Evolutionary conservation across 2,329 filamentous ascomycete species (phyloP), one percentile per base, ranked within the genome.

Genomic region (Lasiodiplodia theobromae): DNA sequence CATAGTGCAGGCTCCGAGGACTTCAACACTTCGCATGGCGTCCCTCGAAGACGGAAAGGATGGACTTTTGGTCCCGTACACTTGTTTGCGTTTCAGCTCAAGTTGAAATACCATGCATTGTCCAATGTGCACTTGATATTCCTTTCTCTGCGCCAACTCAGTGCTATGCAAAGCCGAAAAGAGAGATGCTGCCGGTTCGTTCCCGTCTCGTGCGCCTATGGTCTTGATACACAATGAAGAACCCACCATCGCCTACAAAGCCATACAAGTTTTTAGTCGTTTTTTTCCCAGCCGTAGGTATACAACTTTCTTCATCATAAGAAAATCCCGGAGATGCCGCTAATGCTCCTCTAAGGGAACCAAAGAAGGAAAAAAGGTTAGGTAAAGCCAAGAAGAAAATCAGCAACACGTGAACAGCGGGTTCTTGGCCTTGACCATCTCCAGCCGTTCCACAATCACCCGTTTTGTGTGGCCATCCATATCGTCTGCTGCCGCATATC

Each of bases 321-420:
- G 47, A 16, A 34, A 34, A n/a, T 11, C 40, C 44, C 28, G 23
- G 7, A 49, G 52, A 64, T 49, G 47, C 60, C 60, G 18, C 60
- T 34, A 7, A 64, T 64, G 60, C 60, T 52, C 44, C 60, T 52
- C 60, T 52, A 64, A 21, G 21, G 40, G 37, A 51, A 67, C 64
- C 51, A n/a, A 57, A 23, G 11, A 49, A 25, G n/a, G 47, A 49
- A 25, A 23, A 57, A 11, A 31, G 31, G 31, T 34, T 21, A 31
- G n/a, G 49, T 11, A 25, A 14, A 51, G 37, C 23, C 37, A 23
- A 49, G 12, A 57, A 49, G 18, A 34, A 49, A 40, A 34, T 79
- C 73, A 98, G 84, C 96, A 99, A 92, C 96, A 99, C 54, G 92
- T 97, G 81, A 99, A 99, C 38, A 99, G 94, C 2, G 96, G 96